These are phyloP conservation scores for Limonium bicolor DNA, from an alignment of 148 eudicot genomes.

Conservation along the genomic window DNA sequence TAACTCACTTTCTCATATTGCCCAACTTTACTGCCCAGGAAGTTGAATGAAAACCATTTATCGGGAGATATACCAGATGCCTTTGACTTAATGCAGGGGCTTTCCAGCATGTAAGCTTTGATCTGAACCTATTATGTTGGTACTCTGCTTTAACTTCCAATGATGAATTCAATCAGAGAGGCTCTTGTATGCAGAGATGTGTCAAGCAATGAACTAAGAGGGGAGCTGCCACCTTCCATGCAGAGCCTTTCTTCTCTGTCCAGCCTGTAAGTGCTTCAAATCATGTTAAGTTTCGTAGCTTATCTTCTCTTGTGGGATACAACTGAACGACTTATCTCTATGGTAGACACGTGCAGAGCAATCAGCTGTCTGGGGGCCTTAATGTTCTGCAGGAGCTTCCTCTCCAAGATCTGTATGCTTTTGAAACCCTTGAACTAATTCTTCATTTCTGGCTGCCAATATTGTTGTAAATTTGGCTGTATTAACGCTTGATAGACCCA, in stretches of 20 bases:
- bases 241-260: conserved; percentile 30
- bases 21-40: conserved; percentile 19
- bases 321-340: conserved; percentile 10
- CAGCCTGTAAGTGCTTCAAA: conserved; percentile 32
- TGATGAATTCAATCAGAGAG: background rate
- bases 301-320: background rate
- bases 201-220: conserved; percentile 43
- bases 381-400: conserved; percentile 61
- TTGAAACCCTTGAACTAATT: conserved; percentile 13
- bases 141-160: background rate
- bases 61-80: conserved; percentile 58
- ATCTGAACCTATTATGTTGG: background rate
- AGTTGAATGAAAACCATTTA: conserved; percentile 34
- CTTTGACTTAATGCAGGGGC: conserved; percentile 25
- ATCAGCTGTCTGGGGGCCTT: conserved; percentile 55
- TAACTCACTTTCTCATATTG: background rate
- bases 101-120: conserved; percentile 38
- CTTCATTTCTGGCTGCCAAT: background rate
- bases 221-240: conserved; percentile 40
- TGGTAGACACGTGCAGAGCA: conserved; percentile 57
- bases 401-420: conserved; percentile 37
- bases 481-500: no score
- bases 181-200: conserved; percentile 28
- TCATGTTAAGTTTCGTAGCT: background rate
- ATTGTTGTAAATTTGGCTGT: no score